These are phyloP conservation scores for Lactarius sp. DNA, from an alignment of 768 basidiomycete species.

Conservation along the genomic window DNA sequence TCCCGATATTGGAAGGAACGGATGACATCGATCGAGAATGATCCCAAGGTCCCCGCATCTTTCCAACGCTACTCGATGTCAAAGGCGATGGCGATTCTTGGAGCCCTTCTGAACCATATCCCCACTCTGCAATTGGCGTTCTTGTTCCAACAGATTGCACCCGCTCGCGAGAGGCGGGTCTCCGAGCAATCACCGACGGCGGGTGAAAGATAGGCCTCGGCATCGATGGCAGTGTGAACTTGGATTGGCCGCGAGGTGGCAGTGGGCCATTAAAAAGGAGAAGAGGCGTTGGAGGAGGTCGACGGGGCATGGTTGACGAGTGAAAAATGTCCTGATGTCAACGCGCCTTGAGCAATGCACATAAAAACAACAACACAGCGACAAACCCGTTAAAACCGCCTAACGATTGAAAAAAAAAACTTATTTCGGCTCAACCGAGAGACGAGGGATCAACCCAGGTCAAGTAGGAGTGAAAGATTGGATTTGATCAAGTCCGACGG, in stretches of 20 bases:
- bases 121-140: slow-evolving; percentile 31
- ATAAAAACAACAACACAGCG: background rate
- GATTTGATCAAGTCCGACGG: background rate
- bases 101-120: background rate
- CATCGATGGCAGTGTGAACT: slow-evolving; percentile 61
- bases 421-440: slow-evolving; percentile 16
- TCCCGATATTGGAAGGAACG: slow-evolving; percentile 37
- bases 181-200: slow-evolving; percentile 6
- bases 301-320: slow-evolving; percentile 51
- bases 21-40: slow-evolving; percentile 42
- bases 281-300: slow-evolving; percentile 62
- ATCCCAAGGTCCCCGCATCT: slow-evolving; percentile 34
- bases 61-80: slow-evolving; percentile 24
- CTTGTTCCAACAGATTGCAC: background rate
- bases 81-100: slow-evolving; percentile 24
- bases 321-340: slow-evolving; percentile 7
- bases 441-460: slow-evolving; percentile 17
- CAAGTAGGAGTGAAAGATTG: background rate
- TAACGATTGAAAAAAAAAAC: background rate
- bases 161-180: slow-evolving; percentile 1
- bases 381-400: background rate
- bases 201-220: slow-evolving; percentile 46
- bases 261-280: slow-evolving; percentile 56
- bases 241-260: slow-evolving; percentile 55
- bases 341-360: background rate